Evolutionary conservation across 2,329 filamentous ascomycete genomes (phyloP).

Genomic region (Fusarium equiseti): DNA sequence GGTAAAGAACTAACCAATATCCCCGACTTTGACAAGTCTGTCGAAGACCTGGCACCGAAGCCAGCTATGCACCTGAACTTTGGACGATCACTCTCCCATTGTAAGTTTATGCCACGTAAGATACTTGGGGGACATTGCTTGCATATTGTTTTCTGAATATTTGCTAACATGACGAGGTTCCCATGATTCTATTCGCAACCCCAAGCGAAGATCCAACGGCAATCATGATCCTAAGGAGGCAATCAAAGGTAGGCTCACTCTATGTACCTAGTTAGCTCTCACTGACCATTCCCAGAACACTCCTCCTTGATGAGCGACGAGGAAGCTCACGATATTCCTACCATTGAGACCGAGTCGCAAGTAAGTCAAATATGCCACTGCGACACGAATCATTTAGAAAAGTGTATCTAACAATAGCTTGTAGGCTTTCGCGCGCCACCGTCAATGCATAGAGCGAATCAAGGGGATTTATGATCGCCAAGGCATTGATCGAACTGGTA

Average conservation of each 20-base stretch:
- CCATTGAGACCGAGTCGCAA: neutral
- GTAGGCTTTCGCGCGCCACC: constrained; percentile 8
- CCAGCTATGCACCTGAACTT: neutral
- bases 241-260: neutral
- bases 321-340: neutral
- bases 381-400: neutral
- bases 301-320: constrained; percentile 4
- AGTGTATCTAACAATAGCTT: neutral
- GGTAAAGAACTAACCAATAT: neutral
- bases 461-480: neutral
- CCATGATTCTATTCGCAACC: neutral
- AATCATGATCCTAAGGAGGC: neutral
- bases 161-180: constrained; percentile 3
- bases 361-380: neutral
- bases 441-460: neutral
- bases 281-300: constrained; percentile 13
- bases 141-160: neutral
- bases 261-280: neutral
- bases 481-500: neutral
- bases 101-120: constrained; percentile 8
- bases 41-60: neutral
- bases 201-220: neutral
- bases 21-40: constrained; percentile 1
- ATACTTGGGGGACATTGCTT: neutral
- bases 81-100: neutral